Conservation (phyloP, 164 flowering plant genomes). For the Santalum album region DNA sequence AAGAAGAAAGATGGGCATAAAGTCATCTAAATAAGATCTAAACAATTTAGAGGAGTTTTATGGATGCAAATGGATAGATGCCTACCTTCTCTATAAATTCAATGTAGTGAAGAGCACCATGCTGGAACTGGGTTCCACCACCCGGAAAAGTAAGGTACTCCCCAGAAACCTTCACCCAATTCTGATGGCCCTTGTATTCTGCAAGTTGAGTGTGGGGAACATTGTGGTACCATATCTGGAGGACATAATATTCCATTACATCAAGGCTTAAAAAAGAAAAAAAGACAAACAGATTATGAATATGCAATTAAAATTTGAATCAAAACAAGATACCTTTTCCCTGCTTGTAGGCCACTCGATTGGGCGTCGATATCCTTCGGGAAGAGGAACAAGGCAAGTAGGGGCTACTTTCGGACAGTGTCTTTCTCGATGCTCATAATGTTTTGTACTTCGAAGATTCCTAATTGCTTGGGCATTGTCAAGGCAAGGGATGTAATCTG, state of each 20-base stretch:
- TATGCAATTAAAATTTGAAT: not conserved
- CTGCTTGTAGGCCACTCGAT: constrained; percentile 92
- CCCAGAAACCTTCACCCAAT: constrained; percentile 91
- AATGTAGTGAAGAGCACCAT: constrained; percentile 92
- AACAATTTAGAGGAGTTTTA: too few species aligned
- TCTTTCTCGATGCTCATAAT: constrained; percentile 95
- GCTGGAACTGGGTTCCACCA: constrained; percentile 95
- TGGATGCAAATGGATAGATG: not conserved
- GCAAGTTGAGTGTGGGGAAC: constrained; percentile 94
- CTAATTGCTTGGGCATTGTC: constrained; percentile 76
- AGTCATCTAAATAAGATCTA: too few species aligned
- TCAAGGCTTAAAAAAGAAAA: not conserved
- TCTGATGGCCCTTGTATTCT: constrained; percentile 81
- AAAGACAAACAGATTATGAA: not conserved
- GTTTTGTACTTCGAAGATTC: constrained; percentile 69
- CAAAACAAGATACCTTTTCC: constrained; percentile 53
- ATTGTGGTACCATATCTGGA: constrained; percentile 90
- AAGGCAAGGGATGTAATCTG: constrained; percentile 95
- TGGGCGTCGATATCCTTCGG: constrained; percentile 70
- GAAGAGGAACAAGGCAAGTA: constrained; percentile 85
- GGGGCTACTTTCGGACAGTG: constrained; percentile 85
- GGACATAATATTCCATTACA: constrained; percentile 1
- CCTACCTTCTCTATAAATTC: constrained; percentile 71
- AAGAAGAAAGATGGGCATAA: too few species aligned
- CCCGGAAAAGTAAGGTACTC: constrained; percentile 95